phyloP scores from a whole-genome alignment of 192 early-diverging fungal species.

The Chytriomyces hyalinus region DNA sequence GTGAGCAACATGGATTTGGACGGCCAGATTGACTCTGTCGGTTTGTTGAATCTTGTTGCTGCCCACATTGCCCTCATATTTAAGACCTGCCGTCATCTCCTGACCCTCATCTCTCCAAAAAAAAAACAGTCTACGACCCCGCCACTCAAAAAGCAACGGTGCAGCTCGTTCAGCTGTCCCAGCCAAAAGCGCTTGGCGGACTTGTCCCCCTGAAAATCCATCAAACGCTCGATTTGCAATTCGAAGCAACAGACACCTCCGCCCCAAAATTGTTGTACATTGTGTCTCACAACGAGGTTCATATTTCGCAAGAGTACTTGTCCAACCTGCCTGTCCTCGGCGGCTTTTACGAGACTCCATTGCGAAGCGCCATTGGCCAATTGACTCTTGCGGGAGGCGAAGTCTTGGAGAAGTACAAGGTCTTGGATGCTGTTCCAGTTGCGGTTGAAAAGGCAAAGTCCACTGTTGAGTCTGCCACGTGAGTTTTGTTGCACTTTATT shows the following conservation, averaged over 20 bases:
- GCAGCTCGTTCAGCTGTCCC: constrained; percentile 37
- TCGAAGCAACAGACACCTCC: constrained; percentile 39
- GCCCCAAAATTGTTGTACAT: constrained; percentile 43
- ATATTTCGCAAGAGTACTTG: constrained; percentile 50
- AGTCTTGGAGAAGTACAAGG: constrained; percentile 49
- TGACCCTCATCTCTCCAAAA: background rate
- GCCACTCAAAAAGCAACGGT: constrained; percentile 38
- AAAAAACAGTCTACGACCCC: constrained; percentile 39
- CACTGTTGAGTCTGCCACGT: constrained; percentile 39
- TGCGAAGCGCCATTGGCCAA: constrained; percentile 53
- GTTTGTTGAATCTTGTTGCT: constrained; percentile 23
- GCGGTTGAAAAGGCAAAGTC: constrained; percentile 43
- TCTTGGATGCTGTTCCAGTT: constrained; percentile 53
- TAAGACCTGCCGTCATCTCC: constrained; percentile 8
- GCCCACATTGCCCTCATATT: constrained; percentile 18
- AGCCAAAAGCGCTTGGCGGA: constrained; percentile 54
- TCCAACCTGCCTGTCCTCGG: constrained; percentile 53
- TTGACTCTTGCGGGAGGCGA: constrained; percentile 47
- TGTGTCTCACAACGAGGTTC: constrained; percentile 48
- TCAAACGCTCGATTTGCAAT: constrained; percentile 52
- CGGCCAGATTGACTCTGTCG: constrained; percentile 39
- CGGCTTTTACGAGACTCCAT: constrained; percentile 43
- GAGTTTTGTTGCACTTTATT: constrained; percentile 5
- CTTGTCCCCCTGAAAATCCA: constrained; percentile 51
- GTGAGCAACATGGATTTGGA: constrained; percentile 48